Evolutionary conservation across 2,329 filamentous ascomycete species (phyloP).

Genomic region (Colletotrichum tanaceti): DNA sequence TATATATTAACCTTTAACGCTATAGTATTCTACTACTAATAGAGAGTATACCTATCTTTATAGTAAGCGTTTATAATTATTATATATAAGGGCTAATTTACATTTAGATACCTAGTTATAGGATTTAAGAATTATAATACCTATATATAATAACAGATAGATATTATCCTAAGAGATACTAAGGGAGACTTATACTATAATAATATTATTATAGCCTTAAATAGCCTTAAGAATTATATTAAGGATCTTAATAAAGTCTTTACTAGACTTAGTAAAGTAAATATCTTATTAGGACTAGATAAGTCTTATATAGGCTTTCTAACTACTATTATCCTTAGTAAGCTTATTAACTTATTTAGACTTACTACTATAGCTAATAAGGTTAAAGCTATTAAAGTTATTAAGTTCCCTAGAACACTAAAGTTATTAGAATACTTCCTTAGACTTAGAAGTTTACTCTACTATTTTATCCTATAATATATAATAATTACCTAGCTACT

Average conservation of each 20-base stretch:
- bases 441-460: neutral
- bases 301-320: neutral
- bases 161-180: neutral
- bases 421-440: neutral
- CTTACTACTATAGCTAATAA: neutral
- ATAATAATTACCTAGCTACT: neutral
- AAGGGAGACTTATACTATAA: neutral
- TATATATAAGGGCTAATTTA: neutral
- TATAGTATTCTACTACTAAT: neutral
- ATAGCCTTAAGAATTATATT: neutral
- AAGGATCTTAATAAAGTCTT: neutral
- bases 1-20: neutral
- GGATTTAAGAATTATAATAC: neutral
- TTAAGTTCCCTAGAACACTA: neutral
- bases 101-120: neutral
- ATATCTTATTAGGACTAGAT: slow-evolving; percentile 9
- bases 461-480: neutral
- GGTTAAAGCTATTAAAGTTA: neutral
- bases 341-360: neutral
- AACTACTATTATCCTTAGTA: neutral
- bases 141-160: neutral
- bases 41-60: neutral
- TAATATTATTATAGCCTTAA: neutral
- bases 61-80: neutral
- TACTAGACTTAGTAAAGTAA: too few species aligned